A percentile compares a stretch with the other conserved stretches of the same genome.
Conservation (phyloP, 306 rosid genomes). For the Sophora flavescens region DNA sequence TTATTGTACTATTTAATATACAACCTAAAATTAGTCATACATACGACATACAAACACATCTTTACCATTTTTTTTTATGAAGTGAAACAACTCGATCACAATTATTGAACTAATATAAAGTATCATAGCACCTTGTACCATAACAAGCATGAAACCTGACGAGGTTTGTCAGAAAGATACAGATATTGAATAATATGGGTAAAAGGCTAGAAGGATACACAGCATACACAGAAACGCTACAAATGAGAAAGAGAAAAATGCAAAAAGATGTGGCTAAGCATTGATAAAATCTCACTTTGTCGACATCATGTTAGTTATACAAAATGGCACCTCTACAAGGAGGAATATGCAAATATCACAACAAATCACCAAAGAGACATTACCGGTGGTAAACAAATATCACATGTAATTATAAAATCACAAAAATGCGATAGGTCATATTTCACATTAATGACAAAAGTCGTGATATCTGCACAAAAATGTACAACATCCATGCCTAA, state of each 20-base stretch:
- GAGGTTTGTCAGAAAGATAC: conserved; percentile 21
- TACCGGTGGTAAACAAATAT: not conserved
- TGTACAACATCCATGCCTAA: not conserved
- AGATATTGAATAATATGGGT: conserved; percentile 13
- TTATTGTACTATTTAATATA: too few relatives aligned
- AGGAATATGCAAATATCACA: conserved; percentile 13
- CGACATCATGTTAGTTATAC: not conserved
- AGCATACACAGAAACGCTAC: not conserved
- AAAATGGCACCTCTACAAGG: conserved; percentile 2
- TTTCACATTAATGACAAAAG: not conserved
- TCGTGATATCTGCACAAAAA: not conserved
- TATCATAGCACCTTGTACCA: conserved; percentile 11
- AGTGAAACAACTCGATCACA: too few relatives aligned
- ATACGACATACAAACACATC: too few relatives aligned
- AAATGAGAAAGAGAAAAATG: too few relatives aligned
- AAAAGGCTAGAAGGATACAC: not conserved
- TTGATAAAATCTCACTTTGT: not conserved
- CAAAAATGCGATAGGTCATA: not conserved
- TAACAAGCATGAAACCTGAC: conserved; percentile 36
- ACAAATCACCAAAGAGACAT: not conserved
- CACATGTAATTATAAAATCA: conserved; percentile 23
- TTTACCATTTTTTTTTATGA: too few relatives aligned
- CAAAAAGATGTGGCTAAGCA: too few relatives aligned
- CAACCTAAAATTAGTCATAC: too few relatives aligned
- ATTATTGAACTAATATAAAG: conserved; percentile 23